A percentile compares a stretch with the other conserved stretches of the same genome.
Conservation (phyloP, 2,329 filamentous ascomycete genomes). For the Albophoma yamanashiensis region DNA sequence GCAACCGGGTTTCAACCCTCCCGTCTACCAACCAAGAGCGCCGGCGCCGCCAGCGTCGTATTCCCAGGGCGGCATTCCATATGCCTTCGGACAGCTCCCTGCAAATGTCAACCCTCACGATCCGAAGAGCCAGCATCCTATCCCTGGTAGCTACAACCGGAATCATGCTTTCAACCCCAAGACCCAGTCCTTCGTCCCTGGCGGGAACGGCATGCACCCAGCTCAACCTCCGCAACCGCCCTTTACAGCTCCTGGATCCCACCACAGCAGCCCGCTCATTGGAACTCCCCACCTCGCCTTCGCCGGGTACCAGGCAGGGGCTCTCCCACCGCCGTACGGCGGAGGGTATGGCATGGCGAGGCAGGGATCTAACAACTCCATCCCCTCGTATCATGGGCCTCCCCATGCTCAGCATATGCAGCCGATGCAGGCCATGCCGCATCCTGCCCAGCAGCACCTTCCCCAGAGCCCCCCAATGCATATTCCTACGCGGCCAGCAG, state of each 20-base stretch:
- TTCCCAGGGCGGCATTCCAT: conserved; percentile 35
- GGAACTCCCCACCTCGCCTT: conserved; percentile 40
- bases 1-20: conserved; percentile 24
- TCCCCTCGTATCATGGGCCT: conserved; percentile 36
- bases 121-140: conserved; percentile 66
- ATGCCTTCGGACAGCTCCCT: conserved; percentile 71
- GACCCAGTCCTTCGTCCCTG: conserved; percentile 81
- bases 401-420: conserved; percentile 28
- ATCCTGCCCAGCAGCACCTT: conserved; percentile 28
- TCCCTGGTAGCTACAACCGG: conserved; percentile 74
- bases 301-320: conserved; percentile 33
- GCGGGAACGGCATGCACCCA: conserved; percentile 36
- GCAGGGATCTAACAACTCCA: conserved; percentile 44
- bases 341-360: conserved; percentile 44
- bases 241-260: conserved; percentile 36
- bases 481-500: conserved; percentile 34
- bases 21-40: conserved; percentile 19
- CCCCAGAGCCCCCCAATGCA: conserved; percentile 30
- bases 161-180: conserved; percentile 83
- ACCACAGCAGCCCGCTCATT: conserved; percentile 43
- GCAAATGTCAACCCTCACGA: conserved; percentile 59
- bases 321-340: conserved; percentile 32
- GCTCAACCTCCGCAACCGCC: conserved; percentile 36
- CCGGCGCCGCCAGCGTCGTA: conserved; percentile 18
- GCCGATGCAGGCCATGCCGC: conserved; percentile 25